Conservation (phyloP, 345 rosid genomes). For the Trapa incisa region DNA sequence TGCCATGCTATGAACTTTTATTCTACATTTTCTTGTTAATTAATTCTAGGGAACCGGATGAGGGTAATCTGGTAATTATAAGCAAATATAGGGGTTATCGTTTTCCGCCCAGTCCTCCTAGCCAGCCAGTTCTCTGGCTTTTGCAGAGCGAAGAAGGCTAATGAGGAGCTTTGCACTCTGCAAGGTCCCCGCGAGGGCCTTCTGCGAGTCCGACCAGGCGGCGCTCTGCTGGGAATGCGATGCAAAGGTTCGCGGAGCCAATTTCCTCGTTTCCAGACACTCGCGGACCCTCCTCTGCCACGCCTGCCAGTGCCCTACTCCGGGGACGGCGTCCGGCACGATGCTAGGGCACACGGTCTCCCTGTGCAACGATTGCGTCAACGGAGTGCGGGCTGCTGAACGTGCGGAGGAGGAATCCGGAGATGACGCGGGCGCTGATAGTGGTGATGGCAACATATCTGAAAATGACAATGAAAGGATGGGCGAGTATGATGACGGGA, state of each 20-base stretch:
- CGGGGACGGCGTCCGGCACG: constrained; percentile 53
- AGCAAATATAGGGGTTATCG: background rate
- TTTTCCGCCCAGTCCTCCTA: no score
- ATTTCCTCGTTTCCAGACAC: constrained; percentile 67
- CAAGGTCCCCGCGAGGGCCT: constrained; percentile 33
- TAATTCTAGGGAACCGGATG: no score
- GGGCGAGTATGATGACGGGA: constrained; percentile 6
- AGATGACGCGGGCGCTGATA: constrained; percentile 15
- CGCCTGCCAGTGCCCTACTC: constrained; percentile 36
- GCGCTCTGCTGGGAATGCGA: constrained; percentile 68
- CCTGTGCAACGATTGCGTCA: constrained; percentile 32
- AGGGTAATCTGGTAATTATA: background rate
- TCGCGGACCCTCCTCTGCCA: constrained; percentile 43
- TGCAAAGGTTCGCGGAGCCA: constrained; percentile 55
- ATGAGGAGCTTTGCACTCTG: constrained; percentile 57
- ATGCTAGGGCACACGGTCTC: constrained; percentile 41
- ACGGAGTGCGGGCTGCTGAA: constrained; percentile 10
- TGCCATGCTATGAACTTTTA: no score
- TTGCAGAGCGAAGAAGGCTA: background rate
- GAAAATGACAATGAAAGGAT: background rate
- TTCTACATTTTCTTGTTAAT: no score
- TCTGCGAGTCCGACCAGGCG: constrained; percentile 65
- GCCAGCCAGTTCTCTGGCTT: background rate
- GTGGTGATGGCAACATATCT: background rate
- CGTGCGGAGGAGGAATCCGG: constrained; percentile 11